Base-by-base conservation (phyloP, 805 yeast species). In the Spathaspora hagerdaliae region DNA sequence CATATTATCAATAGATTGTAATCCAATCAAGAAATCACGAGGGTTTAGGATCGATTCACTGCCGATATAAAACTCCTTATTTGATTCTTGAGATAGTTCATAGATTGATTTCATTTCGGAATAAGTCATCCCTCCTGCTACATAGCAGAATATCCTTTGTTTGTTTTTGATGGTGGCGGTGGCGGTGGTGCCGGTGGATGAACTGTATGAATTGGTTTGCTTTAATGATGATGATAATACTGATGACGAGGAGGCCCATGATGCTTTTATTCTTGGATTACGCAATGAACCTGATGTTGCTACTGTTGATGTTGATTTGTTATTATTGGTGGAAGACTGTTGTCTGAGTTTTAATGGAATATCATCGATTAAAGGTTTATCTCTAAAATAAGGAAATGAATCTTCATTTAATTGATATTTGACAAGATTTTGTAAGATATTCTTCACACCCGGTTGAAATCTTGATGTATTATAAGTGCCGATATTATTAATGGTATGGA, bases 121-220 rank as follows among this genome's bases (percentile, higher is more conserved):
- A 52, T 84, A 79, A 0, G 98, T 88, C 15, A 87, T 65, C 7
- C 98, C 99, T 19, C 99, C 99, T 1, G 96, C 85, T 27, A 89
- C 77, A 58, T 82, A 94, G 46, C 90, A 79, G 52, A 91, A 78
- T 7, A 91, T 71, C 41, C 94, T 71, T 58, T 88, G 96, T 52
- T 81, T 65, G 19, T 64, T 56, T 31, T 50, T 56, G 38, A 42
- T 60, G 15, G 31, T 39, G 10, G 40, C 27, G 19, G 33, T 33
- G 6, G 24, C 29, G 4, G 41, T 31, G 12, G 19, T 24, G 19
- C 39, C 27, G 10, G n/a, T 3, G 10, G 37, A 10, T 35, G 37
- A 14, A 6, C 14, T 32, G 3, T 3, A 3, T 3, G 41, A 39
- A 14, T 33, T 33, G 9, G 34, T 6, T 14, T 27, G 38, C 34